phyloP scores from a whole-genome alignment of 805 yeast genomes.

The Ogataea nitratoaversa region DNA sequence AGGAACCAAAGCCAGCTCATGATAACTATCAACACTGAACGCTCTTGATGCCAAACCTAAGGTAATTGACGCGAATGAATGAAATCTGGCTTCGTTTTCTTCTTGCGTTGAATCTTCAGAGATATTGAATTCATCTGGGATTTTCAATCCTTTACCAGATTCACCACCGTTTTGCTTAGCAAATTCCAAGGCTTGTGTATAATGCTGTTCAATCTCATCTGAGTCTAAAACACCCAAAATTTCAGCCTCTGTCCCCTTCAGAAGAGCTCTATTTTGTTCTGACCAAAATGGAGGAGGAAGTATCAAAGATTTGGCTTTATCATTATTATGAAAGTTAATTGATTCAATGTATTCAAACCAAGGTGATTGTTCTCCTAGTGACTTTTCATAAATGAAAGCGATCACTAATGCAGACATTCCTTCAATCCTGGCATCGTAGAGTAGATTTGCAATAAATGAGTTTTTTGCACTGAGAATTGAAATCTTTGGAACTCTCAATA shows the following conservation, averaged over 20 bases:
- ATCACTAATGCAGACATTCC: slow-evolving; percentile 67
- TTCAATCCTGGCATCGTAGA: slow-evolving; percentile 53
- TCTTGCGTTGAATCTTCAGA: slow-evolving; percentile 12
- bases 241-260: slow-evolving; percentile 61
- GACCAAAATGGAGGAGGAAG: slow-evolving; percentile 69
- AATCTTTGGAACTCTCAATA: slow-evolving; percentile 60
- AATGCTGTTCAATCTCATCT: slow-evolving; percentile 38
- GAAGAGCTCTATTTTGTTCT: slow-evolving; percentile 38
- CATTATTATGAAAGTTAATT: slow-evolving; percentile 34
- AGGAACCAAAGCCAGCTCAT: slow-evolving; percentile 77
- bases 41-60: slow-evolving; percentile 72
- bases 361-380: slow-evolving; percentile 61
- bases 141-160: too few species aligned
- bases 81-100: slow-evolving; percentile 30
- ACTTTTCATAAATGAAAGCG: slow-evolving; percentile 68
- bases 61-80: slow-evolving; percentile 51
- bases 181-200: slow-evolving; percentile 37
- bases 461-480: slow-evolving; percentile 55
- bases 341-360: slow-evolving; percentile 68
- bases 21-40: slow-evolving; percentile 73
- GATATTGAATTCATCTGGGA: slow-evolving; percentile 35
- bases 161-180: slow-evolving; percentile 31
- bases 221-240: slow-evolving; percentile 54
- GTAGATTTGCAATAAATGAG: slow-evolving; percentile 59
- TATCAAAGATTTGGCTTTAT: slow-evolving; percentile 27